Base-by-base conservation (phyloP, 352 stramenopile species). In the Globisporangium solare region DNA sequence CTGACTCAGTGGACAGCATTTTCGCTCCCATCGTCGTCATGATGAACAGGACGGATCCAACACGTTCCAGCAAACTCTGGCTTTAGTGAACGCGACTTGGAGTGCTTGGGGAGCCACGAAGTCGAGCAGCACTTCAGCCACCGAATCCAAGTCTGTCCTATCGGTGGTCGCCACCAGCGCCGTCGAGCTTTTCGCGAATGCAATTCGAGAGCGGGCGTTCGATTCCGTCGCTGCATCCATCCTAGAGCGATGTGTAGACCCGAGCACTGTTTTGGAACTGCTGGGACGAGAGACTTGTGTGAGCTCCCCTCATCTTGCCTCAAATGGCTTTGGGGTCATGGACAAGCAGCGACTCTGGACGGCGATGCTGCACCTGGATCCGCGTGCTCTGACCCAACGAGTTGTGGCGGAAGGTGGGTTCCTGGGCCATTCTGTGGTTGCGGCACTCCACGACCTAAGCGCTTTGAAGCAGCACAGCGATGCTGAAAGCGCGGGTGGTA, bases 261-360 rank as follows among this genome's bases (percentile, higher is more conserved):
- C 49, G 6, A 8, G 17, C 15, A 20, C 31, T 1, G 3, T 71
- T 35, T 48, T 66, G 2, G 21, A 63, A 14, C 39, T 70, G 17
- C 31, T 71, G 21, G 50, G 47, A 47, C 37, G 24, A 11, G 24
- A 20, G 6, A 27, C n/a, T 27, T 27, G 11, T 15, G 14, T 17
- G 1, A 11, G 3, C 15, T 22, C 18, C 18, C 12, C 39, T 43
- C 39, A 11, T 35, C 7, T n/a, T 43, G 39, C 39, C 17, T n/a
- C 39, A 4, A 58, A 48, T 4, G 47, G 51, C 7, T 24, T 64
- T 13, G 31, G 31, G 0, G 50, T 67, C 39, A 37, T 52, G 22
- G 47, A 58, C 31, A 75, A 75, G 21, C 64, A 67, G 32, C 53
- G 59, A 17, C 53, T 74, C 17, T 74, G 67, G 67, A 52, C 50